Conservation (phyloP, 2,329 filamentous ascomycete species). For the Penicillium sp. region DNA sequence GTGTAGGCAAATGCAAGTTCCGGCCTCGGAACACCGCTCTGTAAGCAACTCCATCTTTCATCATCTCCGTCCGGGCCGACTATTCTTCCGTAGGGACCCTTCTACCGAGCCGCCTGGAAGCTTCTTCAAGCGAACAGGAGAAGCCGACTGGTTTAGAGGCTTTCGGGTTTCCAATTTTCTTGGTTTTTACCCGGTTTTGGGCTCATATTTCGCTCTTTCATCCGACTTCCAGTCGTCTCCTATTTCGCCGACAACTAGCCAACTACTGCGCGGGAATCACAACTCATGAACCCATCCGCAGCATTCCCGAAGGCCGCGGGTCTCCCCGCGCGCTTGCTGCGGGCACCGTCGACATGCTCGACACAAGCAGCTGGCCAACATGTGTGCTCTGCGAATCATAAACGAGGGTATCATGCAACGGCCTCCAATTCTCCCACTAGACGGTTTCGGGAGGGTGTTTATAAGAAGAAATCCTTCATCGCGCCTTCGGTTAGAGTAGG, state of each 20-base stretch:
- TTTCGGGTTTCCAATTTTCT: conserved; percentile 11
- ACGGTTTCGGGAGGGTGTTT: conserved; percentile 29
- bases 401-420: conserved; percentile 39
- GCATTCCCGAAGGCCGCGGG: conserved; percentile 46
- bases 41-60: conserved; percentile 28
- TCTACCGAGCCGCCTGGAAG: conserved; percentile 35
- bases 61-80: conserved; percentile 16
- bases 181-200: conserved; percentile 11
- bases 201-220: conserved; percentile 1
- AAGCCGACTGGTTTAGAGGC: conserved; percentile 16
- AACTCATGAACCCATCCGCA: conserved; percentile 44
- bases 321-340: conserved; percentile 45
- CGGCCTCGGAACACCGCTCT: conserved; percentile 25
- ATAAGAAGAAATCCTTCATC: conserved; percentile 27
- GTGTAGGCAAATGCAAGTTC: conserved; percentile 8
- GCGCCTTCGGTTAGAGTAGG: conserved; percentile 36
- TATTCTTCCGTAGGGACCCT: conserved; percentile 38
- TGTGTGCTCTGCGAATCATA: conserved; percentile 36
- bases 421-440: conserved; percentile 27
- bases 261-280: conserved; percentile 19
- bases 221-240: neutral
- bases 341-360: conserved; percentile 43
- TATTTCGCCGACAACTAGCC: conserved; percentile 8
- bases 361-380: conserved; percentile 33
- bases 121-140: conserved; percentile 25